phyloP scores from a whole-genome alignment of 2,329 filamentous ascomycete species.

The Beauveria sp. region DNA sequence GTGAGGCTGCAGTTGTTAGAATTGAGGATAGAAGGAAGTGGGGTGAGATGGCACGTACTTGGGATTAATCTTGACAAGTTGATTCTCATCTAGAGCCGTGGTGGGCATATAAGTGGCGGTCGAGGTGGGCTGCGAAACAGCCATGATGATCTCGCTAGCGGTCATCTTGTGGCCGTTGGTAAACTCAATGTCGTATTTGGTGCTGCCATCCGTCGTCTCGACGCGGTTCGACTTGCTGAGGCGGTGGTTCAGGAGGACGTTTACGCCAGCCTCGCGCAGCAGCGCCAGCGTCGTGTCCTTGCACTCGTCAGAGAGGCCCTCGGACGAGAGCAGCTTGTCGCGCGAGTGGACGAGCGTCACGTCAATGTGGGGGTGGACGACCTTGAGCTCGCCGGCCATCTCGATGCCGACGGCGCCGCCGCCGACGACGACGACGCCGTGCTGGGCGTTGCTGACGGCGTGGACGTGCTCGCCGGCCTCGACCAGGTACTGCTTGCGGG shows the following conservation, averaged over 20 bases:
- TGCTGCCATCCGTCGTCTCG: constrained; percentile 33
- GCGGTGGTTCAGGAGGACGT: constrained; percentile 55
- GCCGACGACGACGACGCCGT: constrained; percentile 65
- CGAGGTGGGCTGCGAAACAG: constrained; percentile 55
- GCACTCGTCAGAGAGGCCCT: constrained; percentile 62
- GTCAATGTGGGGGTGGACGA: constrained; percentile 52
- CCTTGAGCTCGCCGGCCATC: constrained; percentile 72
- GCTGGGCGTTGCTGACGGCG: constrained; percentile 39
- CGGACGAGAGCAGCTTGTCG: constrained; percentile 61
- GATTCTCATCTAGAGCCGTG: constrained; percentile 52
- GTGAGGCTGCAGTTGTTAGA: constrained; percentile 34
- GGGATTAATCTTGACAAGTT: constrained; percentile 55
- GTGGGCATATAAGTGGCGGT: constrained; percentile 56
- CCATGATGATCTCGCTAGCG: constrained; percentile 61
- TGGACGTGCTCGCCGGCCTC: constrained; percentile 56
- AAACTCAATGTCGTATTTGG: constrained; percentile 45
- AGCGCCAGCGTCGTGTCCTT: constrained; percentile 54
- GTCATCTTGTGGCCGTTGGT: constrained; percentile 50
- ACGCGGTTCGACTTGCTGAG: constrained; percentile 41
- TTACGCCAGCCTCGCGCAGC: constrained; percentile 54
- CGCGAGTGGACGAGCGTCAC: constrained; percentile 73
- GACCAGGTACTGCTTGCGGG: constrained; percentile 52
- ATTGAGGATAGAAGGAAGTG: constrained; percentile 7
- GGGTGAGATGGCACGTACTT: constrained; percentile 27
- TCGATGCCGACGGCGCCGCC: constrained; percentile 74